These are phyloP conservation scores for Tubosaeta brunneosetosa DNA, from an alignment of 768 basidiomycete genomes.

Conservation along the genomic window DNA sequence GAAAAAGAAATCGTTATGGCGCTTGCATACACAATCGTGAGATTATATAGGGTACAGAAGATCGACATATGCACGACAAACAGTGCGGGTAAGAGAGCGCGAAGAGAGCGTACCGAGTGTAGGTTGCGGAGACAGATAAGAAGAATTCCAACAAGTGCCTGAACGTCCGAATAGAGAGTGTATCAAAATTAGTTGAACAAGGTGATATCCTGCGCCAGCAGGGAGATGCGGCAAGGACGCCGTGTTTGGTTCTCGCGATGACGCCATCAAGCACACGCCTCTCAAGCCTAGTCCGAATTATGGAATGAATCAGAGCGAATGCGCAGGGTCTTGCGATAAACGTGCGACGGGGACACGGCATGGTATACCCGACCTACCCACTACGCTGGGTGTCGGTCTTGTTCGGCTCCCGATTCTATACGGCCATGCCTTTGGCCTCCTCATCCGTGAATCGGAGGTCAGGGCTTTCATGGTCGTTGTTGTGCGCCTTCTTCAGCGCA, in stretches of 20 bases:
- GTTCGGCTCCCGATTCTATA: conserved; percentile 4
- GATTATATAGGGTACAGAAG: no score
- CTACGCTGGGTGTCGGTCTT: background rate
- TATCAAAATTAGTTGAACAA: background rate
- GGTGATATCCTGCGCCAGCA: background rate
- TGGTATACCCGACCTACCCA: background rate
- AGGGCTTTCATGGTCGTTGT: conserved; percentile 2
- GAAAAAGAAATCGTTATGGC: no score
- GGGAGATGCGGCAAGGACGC: background rate
- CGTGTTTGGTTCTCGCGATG: background rate
- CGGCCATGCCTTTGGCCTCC: background rate
- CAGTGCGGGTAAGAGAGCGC: no score
- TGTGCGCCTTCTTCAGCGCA: conserved; percentile 6
- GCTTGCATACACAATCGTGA: no score
- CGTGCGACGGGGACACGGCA: background rate
- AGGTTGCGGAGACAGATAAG: no score
- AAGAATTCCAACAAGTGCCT: background rate
- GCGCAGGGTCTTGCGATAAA: background rate
- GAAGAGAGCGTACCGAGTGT: no score
- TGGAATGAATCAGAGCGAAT: background rate
- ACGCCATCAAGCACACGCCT: background rate
- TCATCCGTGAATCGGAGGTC: conserved; percentile 3
- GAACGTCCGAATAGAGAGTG: background rate
- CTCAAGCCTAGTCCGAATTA: background rate
- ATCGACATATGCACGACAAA: no score